These are phyloP conservation scores for Gastroboletus turbinatus DNA, from an alignment of 1,284 basidiomycete genomes.

Conservation along the genomic window DNA sequence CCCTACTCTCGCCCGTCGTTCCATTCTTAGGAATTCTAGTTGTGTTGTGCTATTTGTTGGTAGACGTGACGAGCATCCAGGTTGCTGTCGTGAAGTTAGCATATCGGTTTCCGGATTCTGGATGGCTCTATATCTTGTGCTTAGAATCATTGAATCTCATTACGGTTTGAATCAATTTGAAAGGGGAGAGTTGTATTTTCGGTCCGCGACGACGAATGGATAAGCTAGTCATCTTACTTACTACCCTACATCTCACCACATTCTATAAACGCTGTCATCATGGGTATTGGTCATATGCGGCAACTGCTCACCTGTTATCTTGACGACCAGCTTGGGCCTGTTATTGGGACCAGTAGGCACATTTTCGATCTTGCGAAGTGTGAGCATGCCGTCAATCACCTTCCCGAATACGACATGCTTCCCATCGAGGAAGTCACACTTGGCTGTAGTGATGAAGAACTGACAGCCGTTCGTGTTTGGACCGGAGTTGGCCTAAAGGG, in stretches of 20 bases:
- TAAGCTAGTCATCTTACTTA: background rate
- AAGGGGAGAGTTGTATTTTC: background rate
- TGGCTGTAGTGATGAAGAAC: conserved; percentile 97
- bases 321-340: conserved; percentile 80
- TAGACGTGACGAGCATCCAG: background rate
- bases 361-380: conserved; percentile 91
- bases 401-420: conserved; percentile 95
- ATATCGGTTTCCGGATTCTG: background rate
- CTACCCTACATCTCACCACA: conserved; percentile 33
- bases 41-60: background rate
- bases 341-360: conserved; percentile 89
- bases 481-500: conserved; percentile 83
- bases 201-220: background rate
- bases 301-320: conserved; percentile 70
- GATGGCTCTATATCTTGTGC: background rate
- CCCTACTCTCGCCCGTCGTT: background rate
- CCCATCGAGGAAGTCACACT: conserved; percentile 91
- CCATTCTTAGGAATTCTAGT: background rate
- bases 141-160: background rate
- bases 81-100: background rate
- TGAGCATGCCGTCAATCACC: conserved; percentile 87
- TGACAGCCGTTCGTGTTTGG: conserved; percentile 92
- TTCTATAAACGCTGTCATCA: conserved; percentile 19
- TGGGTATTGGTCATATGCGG: background rate
- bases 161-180: background rate